Conservation (phyloP, 495 filamentous ascomycete genomes). For the Hypoxylon trugodes region DNA sequence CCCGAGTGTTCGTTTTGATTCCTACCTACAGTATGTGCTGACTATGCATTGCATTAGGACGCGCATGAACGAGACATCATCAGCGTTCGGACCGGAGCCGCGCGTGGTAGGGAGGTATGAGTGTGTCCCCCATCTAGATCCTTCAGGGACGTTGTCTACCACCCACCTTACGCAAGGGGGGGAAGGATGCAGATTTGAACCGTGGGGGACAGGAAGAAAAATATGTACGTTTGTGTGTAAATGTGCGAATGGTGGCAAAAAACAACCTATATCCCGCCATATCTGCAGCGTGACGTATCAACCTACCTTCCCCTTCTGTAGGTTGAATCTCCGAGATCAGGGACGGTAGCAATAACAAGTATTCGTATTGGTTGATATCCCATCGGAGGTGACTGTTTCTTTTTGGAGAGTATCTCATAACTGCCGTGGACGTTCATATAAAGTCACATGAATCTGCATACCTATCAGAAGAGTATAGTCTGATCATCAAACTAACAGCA, state of each 20-base stretch:
- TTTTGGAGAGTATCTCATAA: too few species aligned
- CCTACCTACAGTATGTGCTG: constrained; percentile 1
- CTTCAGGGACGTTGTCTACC: background rate
- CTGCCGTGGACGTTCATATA: too few species aligned
- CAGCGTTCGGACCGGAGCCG: too few species aligned
- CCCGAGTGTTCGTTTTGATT: too few species aligned
- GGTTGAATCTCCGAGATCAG: constrained; percentile 9
- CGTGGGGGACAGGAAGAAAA: too few species aligned
- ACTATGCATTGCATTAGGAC: constrained; percentile 19
- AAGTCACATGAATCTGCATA: background rate
- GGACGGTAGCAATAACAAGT: background rate
- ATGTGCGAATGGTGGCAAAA: background rate
- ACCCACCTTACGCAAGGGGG: too few species aligned
- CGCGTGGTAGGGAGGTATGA: too few species aligned
- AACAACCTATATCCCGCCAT: constrained; percentile 3
- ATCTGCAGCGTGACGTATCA: constrained; percentile 30
- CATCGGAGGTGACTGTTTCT: too few species aligned
- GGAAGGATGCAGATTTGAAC: constrained; percentile 11
- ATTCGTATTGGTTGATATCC: background rate
- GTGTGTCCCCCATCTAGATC: constrained; percentile 11
- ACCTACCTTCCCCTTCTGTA: constrained; percentile 8
- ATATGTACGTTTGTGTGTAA: too few species aligned
- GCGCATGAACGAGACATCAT: too few species aligned
- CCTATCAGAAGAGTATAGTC: background rate
- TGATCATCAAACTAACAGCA: background rate